These are phyloP conservation scores for Colletotrichum sp. DNA, from an alignment of 2,329 filamentous ascomycete species.

Conservation along the genomic window DNA sequence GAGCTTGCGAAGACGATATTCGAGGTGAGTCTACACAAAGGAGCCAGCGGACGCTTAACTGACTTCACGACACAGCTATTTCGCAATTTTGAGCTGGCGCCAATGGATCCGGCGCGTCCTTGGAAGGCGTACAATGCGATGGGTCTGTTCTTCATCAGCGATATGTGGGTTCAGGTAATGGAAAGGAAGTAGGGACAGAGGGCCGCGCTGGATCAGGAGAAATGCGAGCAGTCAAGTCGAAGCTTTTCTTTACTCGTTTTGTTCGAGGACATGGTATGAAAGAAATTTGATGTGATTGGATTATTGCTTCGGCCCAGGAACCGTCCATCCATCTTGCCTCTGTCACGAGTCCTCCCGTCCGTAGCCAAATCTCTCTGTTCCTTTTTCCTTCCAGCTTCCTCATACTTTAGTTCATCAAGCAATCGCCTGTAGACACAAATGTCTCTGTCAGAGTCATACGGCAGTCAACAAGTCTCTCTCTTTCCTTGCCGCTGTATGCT, in stretches of 20 bases:
- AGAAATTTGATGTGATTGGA: background rate
- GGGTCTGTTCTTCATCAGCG: constrained; percentile 33
- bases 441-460: background rate
- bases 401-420: background rate
- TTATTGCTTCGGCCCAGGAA: background rate
- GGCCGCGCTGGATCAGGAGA: too few relatives aligned
- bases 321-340: background rate
- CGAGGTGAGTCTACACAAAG: constrained; percentile 33
- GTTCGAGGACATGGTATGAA: background rate
- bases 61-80: constrained; percentile 24
- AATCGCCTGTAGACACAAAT: background rate
- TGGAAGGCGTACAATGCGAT: constrained; percentile 30
- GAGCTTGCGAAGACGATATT: constrained; percentile 28
- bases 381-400: background rate
- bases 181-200: background rate
- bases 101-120: constrained; percentile 28
- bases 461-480: background rate
- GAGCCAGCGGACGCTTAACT: fast-evolving
- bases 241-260: background rate
- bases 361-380: background rate
- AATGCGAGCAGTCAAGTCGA: too few relatives aligned
- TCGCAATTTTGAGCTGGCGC: constrained; percentile 32
- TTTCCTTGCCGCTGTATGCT: background rate
- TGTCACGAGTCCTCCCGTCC: background rate
- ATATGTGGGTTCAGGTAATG: constrained; percentile 37